Percentiles rank a stretch among this genome's conserved stretches.
phyloP scores from a whole-genome alignment of 495 filamentous ascomycete genomes.

The Hyaloscypha finlandica region DNA sequence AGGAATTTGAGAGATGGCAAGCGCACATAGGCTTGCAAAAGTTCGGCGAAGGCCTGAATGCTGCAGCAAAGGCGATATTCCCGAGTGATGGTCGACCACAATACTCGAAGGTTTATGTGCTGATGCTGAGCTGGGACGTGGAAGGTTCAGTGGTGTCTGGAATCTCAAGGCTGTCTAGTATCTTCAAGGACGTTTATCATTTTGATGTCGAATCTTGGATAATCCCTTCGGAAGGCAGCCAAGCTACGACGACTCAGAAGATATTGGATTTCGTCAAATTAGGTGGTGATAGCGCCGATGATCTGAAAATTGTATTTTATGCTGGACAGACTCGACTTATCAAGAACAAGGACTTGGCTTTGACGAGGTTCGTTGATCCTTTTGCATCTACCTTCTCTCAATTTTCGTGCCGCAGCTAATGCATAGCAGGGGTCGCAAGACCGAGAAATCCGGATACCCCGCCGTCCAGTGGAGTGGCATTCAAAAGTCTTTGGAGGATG shows the following conservation, averaged over 20 bases:
- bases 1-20: conserved; percentile 13
- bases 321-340: not conserved
- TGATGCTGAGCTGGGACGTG: conserved; percentile 13
- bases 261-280: conserved; percentile 3
- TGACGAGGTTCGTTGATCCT: conserved; percentile 2
- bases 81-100: not conserved
- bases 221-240: conserved; percentile 10
- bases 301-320: conserved; percentile 24
- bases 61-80: conserved; percentile 17
- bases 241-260: conserved; percentile 1
- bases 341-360: not conserved
- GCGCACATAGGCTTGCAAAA: conserved; percentile 11
- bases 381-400: not conserved
- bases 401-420: not conserved
- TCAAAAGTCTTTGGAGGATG: conserved; percentile 17
- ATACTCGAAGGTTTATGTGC: conserved; percentile 15
- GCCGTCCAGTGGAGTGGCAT: conserved; percentile 14
- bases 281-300: not conserved
- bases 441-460: not conserved
- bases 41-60: conserved; percentile 15
- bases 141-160: not conserved
- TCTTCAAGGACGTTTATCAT: conserved; percentile 15
- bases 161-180: not conserved
- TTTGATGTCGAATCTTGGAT: conserved; percentile 17
- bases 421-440: not conserved